phyloP scores from a whole-genome alignment of 78 protist species.

The Planoprotostelium fungivorum region DNA sequence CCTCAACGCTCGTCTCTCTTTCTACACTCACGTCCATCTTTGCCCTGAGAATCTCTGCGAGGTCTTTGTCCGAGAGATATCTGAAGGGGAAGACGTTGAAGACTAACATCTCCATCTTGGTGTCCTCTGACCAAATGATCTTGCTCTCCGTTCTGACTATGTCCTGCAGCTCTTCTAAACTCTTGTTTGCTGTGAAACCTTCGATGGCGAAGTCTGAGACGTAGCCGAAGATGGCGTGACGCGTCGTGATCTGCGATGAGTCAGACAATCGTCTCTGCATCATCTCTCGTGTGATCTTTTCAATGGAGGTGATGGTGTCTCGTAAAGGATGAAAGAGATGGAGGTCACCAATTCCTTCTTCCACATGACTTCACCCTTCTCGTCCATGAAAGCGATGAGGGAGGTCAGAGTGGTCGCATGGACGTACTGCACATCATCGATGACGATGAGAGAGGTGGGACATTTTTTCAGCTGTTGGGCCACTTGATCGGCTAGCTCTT shows the following conservation, averaged over 20 bases:
- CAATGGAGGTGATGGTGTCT: too few species aligned
- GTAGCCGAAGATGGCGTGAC: background rate
- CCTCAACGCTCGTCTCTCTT: too few species aligned
- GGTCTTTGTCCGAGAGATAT: background rate
- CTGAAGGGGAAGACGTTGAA: background rate
- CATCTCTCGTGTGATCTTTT: too few species aligned
- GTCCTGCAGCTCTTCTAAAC: background rate
- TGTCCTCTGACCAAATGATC: background rate
- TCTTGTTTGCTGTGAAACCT: background rate
- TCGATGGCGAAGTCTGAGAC: background rate
- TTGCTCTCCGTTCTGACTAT: background rate
- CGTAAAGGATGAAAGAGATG: background rate
- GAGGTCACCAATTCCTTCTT: background rate
- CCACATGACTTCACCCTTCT: background rate
- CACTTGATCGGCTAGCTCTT: background rate
- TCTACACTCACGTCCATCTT: too few species aligned
- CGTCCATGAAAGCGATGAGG: background rate
- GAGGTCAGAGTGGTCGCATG: background rate
- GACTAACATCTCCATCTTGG: background rate
- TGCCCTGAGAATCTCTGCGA: background rate
- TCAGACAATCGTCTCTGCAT: background rate
- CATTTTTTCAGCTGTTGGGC: background rate
- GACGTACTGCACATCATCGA: background rate
- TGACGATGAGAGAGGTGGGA: background rate
- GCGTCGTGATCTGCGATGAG: background rate